A percentile compares a stretch with the other conserved stretches of the same genome.
phyloP scores from a whole-genome alignment of 768 basidiomycete species.

The Tylopilus subfusipes region DNA sequence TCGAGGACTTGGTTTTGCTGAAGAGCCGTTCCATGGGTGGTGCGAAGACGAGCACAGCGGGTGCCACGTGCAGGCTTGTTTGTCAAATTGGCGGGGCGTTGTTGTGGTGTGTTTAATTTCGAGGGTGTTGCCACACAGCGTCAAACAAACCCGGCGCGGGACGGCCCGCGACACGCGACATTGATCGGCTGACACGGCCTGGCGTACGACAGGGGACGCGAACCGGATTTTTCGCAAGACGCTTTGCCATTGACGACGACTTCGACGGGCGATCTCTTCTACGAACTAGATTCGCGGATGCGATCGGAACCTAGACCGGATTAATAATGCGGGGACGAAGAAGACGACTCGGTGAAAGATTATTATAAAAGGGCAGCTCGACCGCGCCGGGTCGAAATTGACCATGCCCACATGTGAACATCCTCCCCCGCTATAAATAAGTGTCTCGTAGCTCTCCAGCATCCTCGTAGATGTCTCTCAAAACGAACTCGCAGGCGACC shows the following conservation, averaged over 20 bases:
- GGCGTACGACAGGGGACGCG: neutral
- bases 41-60: neutral
- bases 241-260: slow-evolving; percentile 6
- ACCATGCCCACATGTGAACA: slow-evolving; percentile 9
- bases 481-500: slow-evolving; percentile 11
- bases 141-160: slow-evolving; percentile 11
- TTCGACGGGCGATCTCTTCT: slow-evolving; percentile 10
- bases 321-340: slow-evolving; percentile 7
- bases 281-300: slow-evolving; percentile 12
- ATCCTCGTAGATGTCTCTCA: slow-evolving; percentile 8
- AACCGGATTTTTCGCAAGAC: neutral
- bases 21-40: slow-evolving; percentile 24
- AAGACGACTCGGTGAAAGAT: neutral
- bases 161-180: neutral
- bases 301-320: neutral
- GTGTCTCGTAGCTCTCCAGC: neutral
- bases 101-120: slow-evolving; percentile 28
- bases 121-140: slow-evolving; percentile 21
- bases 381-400: slow-evolving; percentile 7
- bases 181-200: neutral
- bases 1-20: neutral
- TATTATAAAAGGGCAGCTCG: neutral
- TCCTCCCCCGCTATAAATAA: slow-evolving; percentile 13
- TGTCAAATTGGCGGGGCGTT: slow-evolving; percentile 22
- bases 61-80: neutral